Conservation (phyloP, 2,329 filamentous ascomycete genomes). For the Sporothrix variecibatus region DNA sequence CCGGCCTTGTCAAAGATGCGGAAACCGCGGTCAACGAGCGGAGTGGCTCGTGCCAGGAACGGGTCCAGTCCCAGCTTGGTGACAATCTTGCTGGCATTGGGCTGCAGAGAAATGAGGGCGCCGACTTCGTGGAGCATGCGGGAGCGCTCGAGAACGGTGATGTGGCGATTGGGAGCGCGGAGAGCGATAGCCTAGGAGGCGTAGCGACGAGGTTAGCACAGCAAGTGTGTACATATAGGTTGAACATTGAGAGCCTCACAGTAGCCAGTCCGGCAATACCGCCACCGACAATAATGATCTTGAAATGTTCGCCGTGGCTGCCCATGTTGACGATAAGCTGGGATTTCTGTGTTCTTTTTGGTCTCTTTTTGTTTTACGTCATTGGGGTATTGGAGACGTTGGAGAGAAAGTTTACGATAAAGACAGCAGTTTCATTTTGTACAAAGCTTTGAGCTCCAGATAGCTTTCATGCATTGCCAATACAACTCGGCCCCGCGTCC, state of each 20-base stretch:
- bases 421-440: background rate
- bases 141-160: background rate
- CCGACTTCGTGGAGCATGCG: background rate
- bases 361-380: no score
- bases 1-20: background rate
- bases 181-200: background rate
- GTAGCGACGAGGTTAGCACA: background rate
- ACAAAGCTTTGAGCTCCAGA: background rate
- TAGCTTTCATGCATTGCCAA: no score
- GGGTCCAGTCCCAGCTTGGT: background rate
- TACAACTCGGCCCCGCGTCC: background rate
- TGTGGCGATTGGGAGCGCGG: background rate
- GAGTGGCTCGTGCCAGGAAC: background rate
- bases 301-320: background rate
- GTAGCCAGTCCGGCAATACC: background rate
- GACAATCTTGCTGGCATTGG: background rate
- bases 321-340: background rate
- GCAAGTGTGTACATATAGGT: background rate
- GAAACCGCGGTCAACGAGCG: background rate
- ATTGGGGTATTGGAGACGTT: background rate
- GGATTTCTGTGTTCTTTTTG: no score
- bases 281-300: slow-evolving; percentile 1
- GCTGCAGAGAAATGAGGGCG: background rate
- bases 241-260: background rate
- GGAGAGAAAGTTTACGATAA: no score